These are phyloP conservation scores for Geotrichum citri-aurantii DNA, from an alignment of 1,139 yeast genomes.

Conservation along the genomic window DNA sequence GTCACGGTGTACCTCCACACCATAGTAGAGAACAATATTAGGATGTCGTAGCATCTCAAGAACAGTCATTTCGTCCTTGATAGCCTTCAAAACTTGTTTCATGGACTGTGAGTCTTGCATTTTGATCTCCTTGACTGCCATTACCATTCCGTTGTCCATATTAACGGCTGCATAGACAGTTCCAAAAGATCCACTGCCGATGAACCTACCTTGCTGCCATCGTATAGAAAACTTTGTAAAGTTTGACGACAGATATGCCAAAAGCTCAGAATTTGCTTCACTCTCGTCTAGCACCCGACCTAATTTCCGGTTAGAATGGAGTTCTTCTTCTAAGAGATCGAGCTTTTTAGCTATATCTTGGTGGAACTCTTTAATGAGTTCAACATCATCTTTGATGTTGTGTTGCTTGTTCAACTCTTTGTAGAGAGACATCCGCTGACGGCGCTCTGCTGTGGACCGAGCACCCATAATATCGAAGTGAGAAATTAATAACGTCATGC, in stretches of 20 bases:
- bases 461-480: slow-evolving; percentile 99
- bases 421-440: slow-evolving; percentile 33
- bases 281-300: slow-evolving; percentile 88
- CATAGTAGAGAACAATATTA: slow-evolving; percentile 90
- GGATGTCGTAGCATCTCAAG: slow-evolving; percentile 93
- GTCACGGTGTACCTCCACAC: slow-evolving; percentile 96
- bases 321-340: slow-evolving; percentile 51
- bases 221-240: slow-evolving; percentile 87
- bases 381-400: slow-evolving; percentile 50
- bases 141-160: slow-evolving; percentile 88
- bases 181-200: slow-evolving; percentile 97
- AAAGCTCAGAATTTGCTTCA: slow-evolving; percentile 80
- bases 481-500: slow-evolving; percentile 87
- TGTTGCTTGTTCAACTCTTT: slow-evolving; percentile 12
- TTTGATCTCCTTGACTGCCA: slow-evolving; percentile 94
- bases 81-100: slow-evolving; percentile 77
- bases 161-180: slow-evolving; percentile 89
- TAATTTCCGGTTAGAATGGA: slow-evolving; percentile 49
- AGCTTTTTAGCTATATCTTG: slow-evolving; percentile 58
- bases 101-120: slow-evolving; percentile 86
- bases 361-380: slow-evolving; percentile 48
- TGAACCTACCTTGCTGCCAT: slow-evolving; percentile 93
- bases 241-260: slow-evolving; percentile 81
- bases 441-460: slow-evolving; percentile 69
- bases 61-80: slow-evolving; percentile 95